These are phyloP conservation scores for Candida sojae DNA, from an alignment of 1,139 yeast species.

Conservation along the genomic window DNA sequence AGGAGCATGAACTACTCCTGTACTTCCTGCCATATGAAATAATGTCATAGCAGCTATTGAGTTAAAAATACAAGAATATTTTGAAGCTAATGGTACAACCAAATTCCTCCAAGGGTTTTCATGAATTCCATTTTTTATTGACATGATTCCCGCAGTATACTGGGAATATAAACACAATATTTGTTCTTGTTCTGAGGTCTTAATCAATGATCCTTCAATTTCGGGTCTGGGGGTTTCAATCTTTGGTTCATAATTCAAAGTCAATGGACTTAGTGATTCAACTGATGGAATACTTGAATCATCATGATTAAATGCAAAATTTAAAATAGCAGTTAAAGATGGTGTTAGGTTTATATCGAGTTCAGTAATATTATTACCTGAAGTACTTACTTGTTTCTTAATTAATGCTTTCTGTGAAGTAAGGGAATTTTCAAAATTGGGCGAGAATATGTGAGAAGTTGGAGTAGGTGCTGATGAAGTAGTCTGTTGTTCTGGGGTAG, in stretches of 20 bases:
- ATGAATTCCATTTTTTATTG: constrained; percentile 61
- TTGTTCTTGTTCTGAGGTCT: constrained; percentile 32
- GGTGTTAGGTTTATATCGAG: constrained; percentile 36
- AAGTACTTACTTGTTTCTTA: background rate
- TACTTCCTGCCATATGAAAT: constrained; percentile 56
- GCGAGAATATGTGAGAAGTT: background rate
- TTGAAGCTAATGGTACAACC: constrained; percentile 55
- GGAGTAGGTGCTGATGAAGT: background rate
- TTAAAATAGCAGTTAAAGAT: constrained; percentile 45
- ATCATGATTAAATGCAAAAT: constrained; percentile 42
- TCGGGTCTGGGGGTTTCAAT: constrained; percentile 2
- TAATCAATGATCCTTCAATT: constrained; percentile 2
- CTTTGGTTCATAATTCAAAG: constrained; percentile 14
- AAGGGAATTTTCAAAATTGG: background rate
- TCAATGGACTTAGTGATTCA: constrained; percentile 36
- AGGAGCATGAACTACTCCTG: constrained; percentile 32
- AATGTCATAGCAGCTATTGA: constrained; percentile 68
- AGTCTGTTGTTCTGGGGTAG: constrained; percentile 15
- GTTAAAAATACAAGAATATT: constrained; percentile 57
- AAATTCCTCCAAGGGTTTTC: constrained; percentile 72
- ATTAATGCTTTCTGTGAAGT: background rate
- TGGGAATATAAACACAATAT: constrained; percentile 35
- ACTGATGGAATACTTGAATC: constrained; percentile 18
- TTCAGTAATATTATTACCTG: background rate
- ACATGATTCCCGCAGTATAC: constrained; percentile 63